These are phyloP conservation scores for Lactarius pseudohatsudake DNA, from an alignment of 768 basidiomycete species.

Conservation along the genomic window DNA sequence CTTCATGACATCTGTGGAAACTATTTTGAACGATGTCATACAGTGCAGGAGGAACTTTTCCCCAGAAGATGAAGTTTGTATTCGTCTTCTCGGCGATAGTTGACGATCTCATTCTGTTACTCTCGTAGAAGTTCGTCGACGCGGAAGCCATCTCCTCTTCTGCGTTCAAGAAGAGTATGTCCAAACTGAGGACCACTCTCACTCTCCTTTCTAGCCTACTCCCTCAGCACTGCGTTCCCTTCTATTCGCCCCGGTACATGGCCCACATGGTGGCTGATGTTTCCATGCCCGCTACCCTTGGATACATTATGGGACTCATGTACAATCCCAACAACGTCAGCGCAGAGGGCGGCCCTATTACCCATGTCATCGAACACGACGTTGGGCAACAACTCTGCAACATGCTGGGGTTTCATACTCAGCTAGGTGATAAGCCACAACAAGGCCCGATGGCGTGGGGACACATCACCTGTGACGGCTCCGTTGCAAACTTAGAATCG, in stretches of 20 bases:
- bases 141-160: conserved; percentile 26
- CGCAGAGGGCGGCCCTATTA: conserved; percentile 42
- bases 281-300: conserved; percentile 34
- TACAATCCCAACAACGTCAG: conserved; percentile 49
- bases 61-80: conserved; percentile 36
- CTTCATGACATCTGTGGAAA: conserved; percentile 34
- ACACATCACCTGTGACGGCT: conserved; percentile 45
- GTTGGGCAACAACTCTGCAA: conserved; percentile 43
- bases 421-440: conserved; percentile 6
- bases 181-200: conserved; percentile 30
- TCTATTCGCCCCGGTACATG: conserved; percentile 42
- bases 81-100: not conserved
- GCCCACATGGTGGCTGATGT: conserved; percentile 43
- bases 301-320: conserved; percentile 32
- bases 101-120: not conserved
- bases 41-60: conserved; percentile 34
- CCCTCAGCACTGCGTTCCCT: conserved; percentile 39
- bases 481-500: conserved; percentile 49
- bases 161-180: conserved; percentile 31
- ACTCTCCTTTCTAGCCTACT: conserved; percentile 31
- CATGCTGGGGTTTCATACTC: conserved; percentile 41
- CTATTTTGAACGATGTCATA: conserved; percentile 32
- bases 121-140: conserved; percentile 31
- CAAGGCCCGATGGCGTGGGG: conserved; percentile 38
- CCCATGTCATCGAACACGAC: conserved; percentile 40